Conservation (phyloP, 768 basidiomycete genomes). For the Lyophyllum atratum region DNA sequence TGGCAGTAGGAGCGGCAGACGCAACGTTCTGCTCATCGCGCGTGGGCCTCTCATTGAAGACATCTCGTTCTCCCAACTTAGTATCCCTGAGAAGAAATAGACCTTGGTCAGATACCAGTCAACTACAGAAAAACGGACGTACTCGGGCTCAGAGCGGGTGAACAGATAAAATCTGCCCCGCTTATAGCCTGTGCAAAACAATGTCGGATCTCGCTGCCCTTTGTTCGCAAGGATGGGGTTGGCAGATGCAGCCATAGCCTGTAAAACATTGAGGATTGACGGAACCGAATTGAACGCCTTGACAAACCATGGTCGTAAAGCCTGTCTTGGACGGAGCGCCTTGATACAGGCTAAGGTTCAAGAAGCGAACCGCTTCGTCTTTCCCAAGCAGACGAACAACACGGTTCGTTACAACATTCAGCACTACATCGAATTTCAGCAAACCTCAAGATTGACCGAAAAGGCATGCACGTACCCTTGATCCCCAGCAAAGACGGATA, state of each 20-base stretch:
- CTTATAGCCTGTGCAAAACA: slow-evolving; percentile 94
- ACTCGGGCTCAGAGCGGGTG: slow-evolving; percentile 89
- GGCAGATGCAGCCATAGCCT: slow-evolving; percentile 95
- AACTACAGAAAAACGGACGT: slow-evolving; percentile 30
- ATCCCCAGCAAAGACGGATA: slow-evolving; percentile 94
- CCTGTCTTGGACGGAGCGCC: slow-evolving; percentile 88
- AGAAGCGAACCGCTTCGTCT: slow-evolving; percentile 89
- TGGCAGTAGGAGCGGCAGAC: slow-evolving; percentile 49
- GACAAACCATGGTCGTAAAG: slow-evolving; percentile 76
- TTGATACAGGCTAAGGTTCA: slow-evolving; percentile 90
- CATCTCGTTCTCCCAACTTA: slow-evolving; percentile 88
- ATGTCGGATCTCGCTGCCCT: slow-evolving; percentile 81
- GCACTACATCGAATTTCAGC: slow-evolving; percentile 52
- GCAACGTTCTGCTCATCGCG: slow-evolving; percentile 94
- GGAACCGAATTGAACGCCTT: neutral
- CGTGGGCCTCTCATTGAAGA: slow-evolving; percentile 98
- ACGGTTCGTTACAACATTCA: slow-evolving; percentile 93
- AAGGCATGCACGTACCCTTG: slow-evolving; percentile 62
- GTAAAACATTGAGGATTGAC: slow-evolving; percentile 9
- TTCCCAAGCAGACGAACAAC: slow-evolving; percentile 88
- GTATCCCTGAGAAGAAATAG: slow-evolving; percentile 56
- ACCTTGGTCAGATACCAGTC: neutral
- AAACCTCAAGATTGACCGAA: neutral
- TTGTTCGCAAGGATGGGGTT: slow-evolving; percentile 93
- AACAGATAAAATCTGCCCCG: slow-evolving; percentile 94